A percentile compares a stretch with the other conserved stretches of the same genome.
These are phyloP conservation scores for Leishmania tropica DNA, from an alignment of 208 protist species.

Conservation along the genomic window DNA sequence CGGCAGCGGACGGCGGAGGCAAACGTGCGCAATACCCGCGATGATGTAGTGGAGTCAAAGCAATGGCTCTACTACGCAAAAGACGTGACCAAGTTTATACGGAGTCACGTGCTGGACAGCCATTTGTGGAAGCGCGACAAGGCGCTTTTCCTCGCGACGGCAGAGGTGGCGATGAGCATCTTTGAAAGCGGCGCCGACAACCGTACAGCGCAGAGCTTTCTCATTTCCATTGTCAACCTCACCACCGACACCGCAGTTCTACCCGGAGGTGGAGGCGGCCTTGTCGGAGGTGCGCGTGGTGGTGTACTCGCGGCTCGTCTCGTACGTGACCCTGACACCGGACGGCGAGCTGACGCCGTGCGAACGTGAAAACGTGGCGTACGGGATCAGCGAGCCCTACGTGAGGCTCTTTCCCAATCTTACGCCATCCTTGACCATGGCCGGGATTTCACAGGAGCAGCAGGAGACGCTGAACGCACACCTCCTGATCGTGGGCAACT, in stretches of 20 bases:
- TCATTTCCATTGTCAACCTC: slow-evolving; percentile 40
- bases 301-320: slow-evolving; percentile 47
- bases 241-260: slow-evolving; percentile 13
- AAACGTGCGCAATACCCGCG: slow-evolving; percentile 10
- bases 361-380: slow-evolving; percentile 39
- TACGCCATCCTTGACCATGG: slow-evolving; percentile 27
- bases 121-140: slow-evolving; percentile 35
- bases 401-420: slow-evolving; percentile 51
- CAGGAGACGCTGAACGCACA: slow-evolving; percentile 67
- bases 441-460: slow-evolving; percentile 29
- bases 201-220: slow-evolving; percentile 37
- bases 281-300: slow-evolving; percentile 35
- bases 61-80: slow-evolving; percentile 74
- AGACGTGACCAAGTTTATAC: slow-evolving; percentile 62
- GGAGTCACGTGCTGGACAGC: slow-evolving; percentile 49
- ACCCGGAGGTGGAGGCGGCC: slow-evolving; percentile 22
- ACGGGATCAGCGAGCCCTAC: slow-evolving; percentile 49
- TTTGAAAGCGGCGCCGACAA: slow-evolving; percentile 50
- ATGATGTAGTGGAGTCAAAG: slow-evolving; percentile 60
- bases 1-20: slow-evolving; percentile 6
- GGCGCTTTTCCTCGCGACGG: slow-evolving; percentile 28
- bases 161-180: slow-evolving; percentile 42
- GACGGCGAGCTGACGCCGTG: slow-evolving; percentile 29
- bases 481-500: slow-evolving; percentile 37
- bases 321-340: slow-evolving; percentile 38